Evolutionary conservation across 306 rosid species (phyloP).

Genomic region (Acacia confusa): DNA sequence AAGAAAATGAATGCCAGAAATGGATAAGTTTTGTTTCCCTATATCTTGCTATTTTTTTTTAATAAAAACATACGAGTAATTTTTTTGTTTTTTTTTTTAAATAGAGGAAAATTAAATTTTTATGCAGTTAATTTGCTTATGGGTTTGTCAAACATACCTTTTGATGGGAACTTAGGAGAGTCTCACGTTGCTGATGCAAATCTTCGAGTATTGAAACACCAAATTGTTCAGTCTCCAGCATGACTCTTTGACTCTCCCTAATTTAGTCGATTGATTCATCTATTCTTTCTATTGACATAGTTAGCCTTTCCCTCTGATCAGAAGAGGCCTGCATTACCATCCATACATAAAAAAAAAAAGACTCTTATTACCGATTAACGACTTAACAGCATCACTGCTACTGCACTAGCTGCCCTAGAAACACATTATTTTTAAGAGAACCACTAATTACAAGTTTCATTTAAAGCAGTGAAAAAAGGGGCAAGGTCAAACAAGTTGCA

Average conservation of each 20-base stretch:
- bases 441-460: constrained; percentile 17
- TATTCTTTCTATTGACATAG: constrained; percentile 82
- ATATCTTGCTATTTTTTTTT: too few species aligned
- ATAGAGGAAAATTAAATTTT: too few species aligned
- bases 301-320: constrained; percentile 71
- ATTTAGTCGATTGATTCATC: constrained; percentile 69
- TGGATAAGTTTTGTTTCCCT: too few species aligned
- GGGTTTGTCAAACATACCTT: constrained; percentile 46
- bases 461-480: background rate
- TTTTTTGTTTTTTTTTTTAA: too few species aligned
- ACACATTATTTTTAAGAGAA: background rate
- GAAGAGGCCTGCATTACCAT: constrained; percentile 61
- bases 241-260: constrained; percentile 69
- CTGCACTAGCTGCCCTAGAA: constrained; percentile 15
- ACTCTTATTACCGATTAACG: constrained; percentile 1
- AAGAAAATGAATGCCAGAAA: too few species aligned
- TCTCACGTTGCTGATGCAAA: constrained; percentile 88
- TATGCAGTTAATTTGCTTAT: background rate
- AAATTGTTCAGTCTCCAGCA: constrained; percentile 79
- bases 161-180: constrained; percentile 74
- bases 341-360: constrained; percentile 14
- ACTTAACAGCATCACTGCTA: constrained; percentile 8
- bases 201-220: constrained; percentile 84
- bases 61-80: too few species aligned
- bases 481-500: background rate